Evolutionary conservation across 306 rosid genomes (phyloP), one percentile per base, ranked within the genome.

Genomic region (Ammopiptanthus mongolicus): DNA sequence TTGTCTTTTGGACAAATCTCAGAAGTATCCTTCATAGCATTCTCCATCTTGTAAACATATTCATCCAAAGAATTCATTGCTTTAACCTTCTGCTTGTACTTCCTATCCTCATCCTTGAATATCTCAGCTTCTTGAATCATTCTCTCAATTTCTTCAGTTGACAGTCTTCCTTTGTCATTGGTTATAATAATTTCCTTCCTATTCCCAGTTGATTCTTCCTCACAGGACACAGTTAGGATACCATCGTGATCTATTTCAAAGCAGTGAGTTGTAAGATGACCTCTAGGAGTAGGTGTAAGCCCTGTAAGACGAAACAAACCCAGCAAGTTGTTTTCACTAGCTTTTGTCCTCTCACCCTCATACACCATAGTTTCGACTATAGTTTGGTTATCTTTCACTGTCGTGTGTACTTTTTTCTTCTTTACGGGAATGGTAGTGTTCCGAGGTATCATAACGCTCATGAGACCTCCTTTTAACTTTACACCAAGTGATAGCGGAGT

Each of bases 401-500:
- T 85, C 0, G 65, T 21, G 71, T 64, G 75, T 5, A 75, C 53
- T 15, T 75, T 59, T 15, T 74, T 79, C 48, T 75, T 85, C 71
- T 78, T 82, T 13, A 75, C 76, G 22, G 88, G 86, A 58, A 85
- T 82, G 1, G 75, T 71, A 7, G 86, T 85, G 12, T 85, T 85
- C 57, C 84, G 75, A 2, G 89, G 89, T 57, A 85, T 81, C 8
- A 88, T n/a, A 0, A 83, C 86, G 6, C 52, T 37, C 89, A 88
- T 82, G 10, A 84, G 72, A 60, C 83, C 91, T 8, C 75, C 87
- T 0, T 51, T 51, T 0, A 52, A n/a, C 6, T 23, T 51, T 0
- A 78, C 5, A 13, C 91, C 91, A 2, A 67, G 84, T 0, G 92
- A 86, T 17, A 88, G 59, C 1, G 92, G 92, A 0, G 84, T 84